Conservation (phyloP, 768 basidiomycete genomes). For the Mycena galericulata region DNA sequence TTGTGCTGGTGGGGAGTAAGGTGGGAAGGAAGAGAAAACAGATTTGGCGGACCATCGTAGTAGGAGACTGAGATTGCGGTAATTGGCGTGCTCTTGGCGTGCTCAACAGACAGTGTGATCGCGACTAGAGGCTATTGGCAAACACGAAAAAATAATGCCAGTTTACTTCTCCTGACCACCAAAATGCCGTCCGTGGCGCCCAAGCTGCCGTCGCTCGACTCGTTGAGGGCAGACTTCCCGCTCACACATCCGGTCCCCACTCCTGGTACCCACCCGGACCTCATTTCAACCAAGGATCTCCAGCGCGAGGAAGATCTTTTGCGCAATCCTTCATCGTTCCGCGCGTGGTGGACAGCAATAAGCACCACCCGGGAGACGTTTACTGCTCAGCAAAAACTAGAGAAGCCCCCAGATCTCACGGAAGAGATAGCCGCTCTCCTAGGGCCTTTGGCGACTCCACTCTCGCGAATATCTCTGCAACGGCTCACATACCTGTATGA, state of each 20-base stretch:
- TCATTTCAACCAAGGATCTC: conserved; percentile 82
- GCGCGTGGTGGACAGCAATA: conserved; percentile 94
- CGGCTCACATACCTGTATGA: conserved; percentile 94
- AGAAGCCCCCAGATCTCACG: conserved; percentile 59
- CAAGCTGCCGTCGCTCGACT: conserved; percentile 61
- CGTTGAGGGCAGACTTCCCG: conserved; percentile 75
- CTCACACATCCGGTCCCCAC: conserved; percentile 88
- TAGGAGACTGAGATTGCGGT: conserved; percentile 3
- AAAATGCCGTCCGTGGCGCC: conserved; percentile 70
- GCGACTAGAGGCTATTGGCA: not conserved
- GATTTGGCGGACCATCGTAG: conserved; percentile 39
- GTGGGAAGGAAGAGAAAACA: conserved; percentile 2
- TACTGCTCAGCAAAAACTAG: conserved; percentile 65
- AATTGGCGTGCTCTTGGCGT: conserved; percentile 6
- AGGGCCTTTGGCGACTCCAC: conserved; percentile 82
- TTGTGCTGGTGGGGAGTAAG: conserved; percentile 65
- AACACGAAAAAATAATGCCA: not conserved
- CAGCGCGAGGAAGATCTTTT: conserved; percentile 94
- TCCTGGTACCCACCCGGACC: conserved; percentile 79
- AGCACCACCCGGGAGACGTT: conserved; percentile 78
- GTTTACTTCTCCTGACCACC: conserved; percentile 5
- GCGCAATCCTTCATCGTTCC: conserved; percentile 90
- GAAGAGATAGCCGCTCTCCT: conserved; percentile 70
- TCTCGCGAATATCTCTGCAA: conserved; percentile 82
- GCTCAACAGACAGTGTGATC: not conserved